Conservation (phyloP, 345 rosid genomes). For the Populus simonii region DNA sequence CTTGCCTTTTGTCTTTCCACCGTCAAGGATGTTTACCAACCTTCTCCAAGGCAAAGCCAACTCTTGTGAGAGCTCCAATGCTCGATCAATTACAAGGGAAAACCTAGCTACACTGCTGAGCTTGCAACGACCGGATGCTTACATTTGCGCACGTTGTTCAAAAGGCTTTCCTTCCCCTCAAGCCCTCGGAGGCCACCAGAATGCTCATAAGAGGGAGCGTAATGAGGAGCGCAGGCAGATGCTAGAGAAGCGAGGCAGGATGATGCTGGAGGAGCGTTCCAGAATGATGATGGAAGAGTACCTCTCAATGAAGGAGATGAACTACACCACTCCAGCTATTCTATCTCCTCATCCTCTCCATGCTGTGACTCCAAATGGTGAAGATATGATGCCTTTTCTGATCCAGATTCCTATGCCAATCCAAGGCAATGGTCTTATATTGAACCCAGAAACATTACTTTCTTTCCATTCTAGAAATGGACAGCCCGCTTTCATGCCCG, state of each 20-base stretch:
- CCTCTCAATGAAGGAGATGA: too few species aligned
- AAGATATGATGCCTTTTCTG: too few species aligned
- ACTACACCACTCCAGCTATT: too few species aligned
- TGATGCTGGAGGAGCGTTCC: neutral
- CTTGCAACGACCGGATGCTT: neutral
- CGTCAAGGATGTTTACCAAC: neutral
- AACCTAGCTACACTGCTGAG: neutral
- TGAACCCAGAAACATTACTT: neutral
- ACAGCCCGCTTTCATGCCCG: too few species aligned
- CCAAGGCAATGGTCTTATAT: neutral
- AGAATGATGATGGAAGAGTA: neutral
- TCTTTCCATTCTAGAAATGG: neutral
- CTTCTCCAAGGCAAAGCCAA: neutral
- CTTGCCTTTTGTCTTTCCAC: neutral
- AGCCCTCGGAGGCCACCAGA: constrained; percentile 23
- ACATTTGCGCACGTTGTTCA: constrained; percentile 14
- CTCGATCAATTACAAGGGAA: neutral
- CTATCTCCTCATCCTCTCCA: neutral
- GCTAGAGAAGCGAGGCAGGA: neutral
- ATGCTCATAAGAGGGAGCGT: constrained; percentile 17
- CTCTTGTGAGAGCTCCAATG: constrained; percentile 5
- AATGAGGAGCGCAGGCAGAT: neutral
- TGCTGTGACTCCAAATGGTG: neutral
- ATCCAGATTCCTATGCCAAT: neutral
- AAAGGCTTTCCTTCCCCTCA: constrained; percentile 7